Base-by-base conservation (phyloP, 1,284 basidiomycete genomes). In the Somion occarium region DNA sequence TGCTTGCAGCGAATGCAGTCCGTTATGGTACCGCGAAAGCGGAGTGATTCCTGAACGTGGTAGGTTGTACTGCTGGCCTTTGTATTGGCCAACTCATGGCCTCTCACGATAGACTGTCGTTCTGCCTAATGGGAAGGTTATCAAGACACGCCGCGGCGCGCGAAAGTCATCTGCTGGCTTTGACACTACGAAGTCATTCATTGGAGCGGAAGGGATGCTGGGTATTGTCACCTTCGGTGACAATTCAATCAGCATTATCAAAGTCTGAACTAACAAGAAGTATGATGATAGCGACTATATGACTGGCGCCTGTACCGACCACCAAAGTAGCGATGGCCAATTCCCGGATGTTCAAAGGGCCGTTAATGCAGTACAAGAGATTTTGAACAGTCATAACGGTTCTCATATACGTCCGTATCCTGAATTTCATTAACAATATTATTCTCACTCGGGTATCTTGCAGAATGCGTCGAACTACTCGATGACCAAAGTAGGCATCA, bases 391-490 rank as follows among this genome's bases (percentile, higher is more conserved):
- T 38, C 74, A 82, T 5, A 73, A 76, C 49, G 83, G 82, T 1
- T 64, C 74, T 18, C 75, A 82, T 53, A 76, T 86, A 44, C 83
- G 82, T 78, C 53, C 41, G 73, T 70, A 46, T 41, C 43, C 25
- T 51, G 2, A 27, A 9, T 46, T 23, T 39, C 15, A 30, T 18
- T 11, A 42, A 22, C 34, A 5, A 25, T 38, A 20, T 38, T 41
- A 19, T 20, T 15, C 7, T 4, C 22, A 11, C 9, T 19, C 3
- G 27, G 34, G n/a, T 34, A 18, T 24, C 38, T 22, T 23, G n/a
- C 53, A 85, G 88, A 89, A 75, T 93, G 91, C 59, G 79, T 93
- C 43, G 91, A 94, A 63, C 76, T 93, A 18, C 69, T 93, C 1
- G 91, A 93, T 61, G 80, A 86, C 53, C 69, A 80, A 47, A 84